Evolutionary conservation across 805 yeast genomes (phyloP).

Genomic region (Lachancea quebecensis): DNA sequence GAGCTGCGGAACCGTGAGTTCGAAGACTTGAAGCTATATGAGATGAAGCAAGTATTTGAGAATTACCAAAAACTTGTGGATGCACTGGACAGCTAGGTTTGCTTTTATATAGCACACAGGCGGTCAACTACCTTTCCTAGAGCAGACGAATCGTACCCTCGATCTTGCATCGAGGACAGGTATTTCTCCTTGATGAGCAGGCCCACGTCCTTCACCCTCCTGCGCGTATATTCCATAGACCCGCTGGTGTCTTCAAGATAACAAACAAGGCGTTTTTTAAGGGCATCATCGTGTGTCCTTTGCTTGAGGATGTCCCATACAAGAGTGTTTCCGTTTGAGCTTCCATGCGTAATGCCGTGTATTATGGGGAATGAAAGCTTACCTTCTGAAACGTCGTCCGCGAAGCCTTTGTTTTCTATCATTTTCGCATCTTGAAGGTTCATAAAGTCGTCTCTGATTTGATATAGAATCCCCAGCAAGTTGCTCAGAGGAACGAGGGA

Average conservation of each 20-base stretch:
- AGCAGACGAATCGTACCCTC: slow-evolving; percentile 8
- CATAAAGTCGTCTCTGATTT: slow-evolving; percentile 76
- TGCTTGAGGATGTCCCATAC: slow-evolving; percentile 45
- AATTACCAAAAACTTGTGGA: slow-evolving; percentile 20
- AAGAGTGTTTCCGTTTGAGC: slow-evolving; percentile 31
- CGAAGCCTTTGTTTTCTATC: slow-evolving; percentile 64
- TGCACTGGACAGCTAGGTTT: slow-evolving; percentile 5
- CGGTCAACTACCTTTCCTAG: slow-evolving; percentile 11
- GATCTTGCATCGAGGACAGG: slow-evolving; percentile 13
- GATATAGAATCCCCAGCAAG: slow-evolving; percentile 75
- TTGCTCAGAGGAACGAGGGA: slow-evolving; percentile 58
- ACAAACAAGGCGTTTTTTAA: slow-evolving; percentile 46
- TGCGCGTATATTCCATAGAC: slow-evolving; percentile 24
- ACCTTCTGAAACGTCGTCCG: slow-evolving; percentile 87
- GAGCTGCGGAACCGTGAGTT: slow-evolving; percentile 20
- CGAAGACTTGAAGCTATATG: slow-evolving; percentile 27
- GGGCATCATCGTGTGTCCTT: slow-evolving; percentile 42
- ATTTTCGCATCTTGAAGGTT: slow-evolving; percentile 46
- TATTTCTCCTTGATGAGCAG: slow-evolving; percentile 17
- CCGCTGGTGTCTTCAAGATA: slow-evolving; percentile 35
- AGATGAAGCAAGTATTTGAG: slow-evolving; percentile 26
- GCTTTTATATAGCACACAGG: slow-evolving; percentile 8
- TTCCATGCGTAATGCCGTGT: slow-evolving; percentile 45
- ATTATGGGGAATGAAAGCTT: slow-evolving; percentile 82
- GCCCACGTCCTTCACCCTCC: slow-evolving; percentile 16